Conservation (phyloP, 768 basidiomycete species). For the Hortiboletus flavorubellus region DNA sequence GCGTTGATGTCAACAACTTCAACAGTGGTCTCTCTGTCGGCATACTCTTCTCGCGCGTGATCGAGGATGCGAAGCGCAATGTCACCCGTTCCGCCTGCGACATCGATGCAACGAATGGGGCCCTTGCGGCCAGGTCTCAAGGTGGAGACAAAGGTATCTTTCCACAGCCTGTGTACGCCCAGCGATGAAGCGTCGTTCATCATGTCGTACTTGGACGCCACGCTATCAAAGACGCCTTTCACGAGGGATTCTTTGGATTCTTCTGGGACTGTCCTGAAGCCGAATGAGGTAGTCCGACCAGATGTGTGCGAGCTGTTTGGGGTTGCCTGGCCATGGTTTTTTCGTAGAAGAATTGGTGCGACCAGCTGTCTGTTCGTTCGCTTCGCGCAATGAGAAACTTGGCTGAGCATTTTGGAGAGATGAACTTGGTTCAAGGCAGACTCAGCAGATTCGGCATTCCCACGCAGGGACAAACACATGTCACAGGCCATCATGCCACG, state of each 20-base stretch:
- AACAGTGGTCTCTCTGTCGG: constrained; percentile 85
- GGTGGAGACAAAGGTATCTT: constrained; percentile 78
- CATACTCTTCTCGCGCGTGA: constrained; percentile 82
- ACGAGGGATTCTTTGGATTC: constrained; percentile 87
- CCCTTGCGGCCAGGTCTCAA: constrained; percentile 76
- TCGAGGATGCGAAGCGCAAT: constrained; percentile 94
- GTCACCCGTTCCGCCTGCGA: constrained; percentile 97
- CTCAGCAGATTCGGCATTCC: too few relatives aligned
- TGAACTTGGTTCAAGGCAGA: too few relatives aligned
- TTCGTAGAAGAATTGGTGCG: constrained; percentile 13
- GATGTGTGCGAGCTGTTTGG: constrained; percentile 15
- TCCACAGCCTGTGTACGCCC: constrained; percentile 96
- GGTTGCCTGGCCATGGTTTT: constrained; percentile 21
- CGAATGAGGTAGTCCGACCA: constrained; percentile 75
- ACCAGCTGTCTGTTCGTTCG: constrained; percentile 9
- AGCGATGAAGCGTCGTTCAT: constrained; percentile 99
- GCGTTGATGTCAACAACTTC: constrained; percentile 92
- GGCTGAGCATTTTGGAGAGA: constrained; percentile 15
- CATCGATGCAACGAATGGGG: constrained; percentile 81
- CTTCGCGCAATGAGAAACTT: constrained; percentile 15
- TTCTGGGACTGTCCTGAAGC: constrained; percentile 86
- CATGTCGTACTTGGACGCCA: constrained; percentile 91
- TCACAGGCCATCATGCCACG: too few relatives aligned
- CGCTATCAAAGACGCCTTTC: constrained; percentile 91
- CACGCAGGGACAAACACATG: too few relatives aligned